Base-by-base conservation (phyloP, 2,329 filamentous ascomycete genomes). In the Pseudogymnoascus sp. region DNA sequence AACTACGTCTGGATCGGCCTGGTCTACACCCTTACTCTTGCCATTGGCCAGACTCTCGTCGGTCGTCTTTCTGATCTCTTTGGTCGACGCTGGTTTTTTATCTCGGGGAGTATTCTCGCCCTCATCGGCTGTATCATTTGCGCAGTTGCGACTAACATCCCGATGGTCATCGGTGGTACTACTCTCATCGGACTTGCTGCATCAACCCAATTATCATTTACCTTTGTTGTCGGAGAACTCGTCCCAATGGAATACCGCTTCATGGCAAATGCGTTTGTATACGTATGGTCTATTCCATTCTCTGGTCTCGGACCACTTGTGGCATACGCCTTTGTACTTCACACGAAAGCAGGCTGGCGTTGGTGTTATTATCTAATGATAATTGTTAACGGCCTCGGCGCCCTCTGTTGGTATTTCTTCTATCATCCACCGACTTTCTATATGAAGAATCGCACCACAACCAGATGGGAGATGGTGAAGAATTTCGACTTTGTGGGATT, bases 211-310 rank as follows among this genome's bases (percentile, higher is more conserved):
- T 68, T 77, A 21, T 74, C 73, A 14, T 77, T 74, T 71, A 70
- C 69, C 62, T 74, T 73, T 53, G 71, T 75, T 31, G 68, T 76
- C 63, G 72, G 69, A 12, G 76, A 78, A 67, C 69, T 77, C 18
- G 74, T 77, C 5, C 74, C 75, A 9, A 77, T 75, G 67, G 74
- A 74, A 66, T 66, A 72, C 25, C 75, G 76, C 34, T 71, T 73
- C 43, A 53, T 69, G 8, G 73, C 71, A 25, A 73, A 72, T 60
- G 68, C 71, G 8, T 69, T 70, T 59, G 70, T 75, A 25, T 77
- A 75, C 65, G 59, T 73, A 43, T 69, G 72, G 31, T 71, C 70
- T 12, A 68, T 74, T 62, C 73, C 71, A n/a, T 67, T 69, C 59
- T 69, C 68, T 12, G 69, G 67, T n/a, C 65, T 73, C 25, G 71